Base-by-base conservation (phyloP, 805 yeast species). In the Vanderwaltozyma verrucispora region DNA sequence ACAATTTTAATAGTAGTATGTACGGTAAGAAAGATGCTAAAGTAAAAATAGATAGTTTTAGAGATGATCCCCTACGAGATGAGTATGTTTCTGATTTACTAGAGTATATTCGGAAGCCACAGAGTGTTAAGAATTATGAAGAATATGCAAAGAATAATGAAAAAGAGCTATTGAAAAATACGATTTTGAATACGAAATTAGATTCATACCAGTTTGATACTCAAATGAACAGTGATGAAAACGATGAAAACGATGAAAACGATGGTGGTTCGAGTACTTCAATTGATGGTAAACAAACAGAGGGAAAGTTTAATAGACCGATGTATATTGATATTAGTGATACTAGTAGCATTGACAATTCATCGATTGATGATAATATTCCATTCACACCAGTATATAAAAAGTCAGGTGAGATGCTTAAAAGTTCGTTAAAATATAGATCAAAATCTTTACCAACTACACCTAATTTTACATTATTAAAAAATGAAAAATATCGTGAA, bases 371-470 rank as follows among this genome's bases (percentile, higher is more conserved):
- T 5, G 26, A 28, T 3, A 15, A 6, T 20, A 27, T 33, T 3
- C 28, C 19, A 15, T 15, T 33, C 14, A 16, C 26, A 16, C 38
- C 38, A n/a, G 28, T 35, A 3, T 75, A 94, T 34, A 88, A 87
- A 57, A 87, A 87, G 57, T 75, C 86, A 1, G 96, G 95, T n/a
- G 95, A 86, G 53, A 63, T 82, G 31, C 80, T 67, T 17, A 57
- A 57, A 36, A 48, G 59, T 15, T 49, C 67, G 10, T 56, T 65
- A n/a, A 56, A 53, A 27, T 41, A 47, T 14, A 39, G 55, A 33
- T 57, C 68, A 4, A 64, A 60, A 46, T 71, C 77, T 2, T 54
- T 72, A 42, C 80, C 80, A 1, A 29, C 26, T 14, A 35, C 38
- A 3, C 38, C 38, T 9, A 35, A 25, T 30, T 13, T 21, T 3